These are phyloP conservation scores for Sarocladiaceae sp. DNA, from an alignment of 2,329 filamentous ascomycete genomes.

Conservation along the genomic window DNA sequence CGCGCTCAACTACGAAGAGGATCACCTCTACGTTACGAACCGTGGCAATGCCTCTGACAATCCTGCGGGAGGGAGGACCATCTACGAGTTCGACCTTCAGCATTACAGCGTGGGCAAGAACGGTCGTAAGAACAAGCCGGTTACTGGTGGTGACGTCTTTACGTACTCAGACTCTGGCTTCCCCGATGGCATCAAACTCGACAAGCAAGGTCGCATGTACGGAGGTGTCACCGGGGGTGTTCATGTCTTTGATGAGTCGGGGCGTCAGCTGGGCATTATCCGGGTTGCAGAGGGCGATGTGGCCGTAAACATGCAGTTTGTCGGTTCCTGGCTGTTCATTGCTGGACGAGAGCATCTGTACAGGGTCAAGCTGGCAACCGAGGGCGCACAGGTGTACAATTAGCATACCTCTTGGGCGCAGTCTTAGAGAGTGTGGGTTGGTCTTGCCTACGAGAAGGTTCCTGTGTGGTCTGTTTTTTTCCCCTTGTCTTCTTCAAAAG, in stretches of 20 bases:
- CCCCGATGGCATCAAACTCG: slow-evolving; percentile 14
- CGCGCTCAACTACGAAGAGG: slow-evolving; percentile 12
- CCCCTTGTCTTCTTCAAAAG: too few species aligned
- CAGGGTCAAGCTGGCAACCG: slow-evolving; percentile 11
- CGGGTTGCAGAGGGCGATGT: slow-evolving; percentile 12
- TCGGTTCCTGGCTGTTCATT: slow-evolving; percentile 13
- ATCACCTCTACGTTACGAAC: slow-evolving; percentile 15
- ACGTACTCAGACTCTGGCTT: slow-evolving; percentile 14
- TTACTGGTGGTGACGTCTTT: slow-evolving; percentile 12
- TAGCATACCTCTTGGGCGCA: too few species aligned
- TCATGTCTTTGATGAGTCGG: slow-evolving; percentile 8
- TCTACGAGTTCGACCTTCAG: slow-evolving; percentile 11
- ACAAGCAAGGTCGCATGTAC: slow-evolving; percentile 12
- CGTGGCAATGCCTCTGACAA: slow-evolving; percentile 14
- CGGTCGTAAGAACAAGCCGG: background rate
- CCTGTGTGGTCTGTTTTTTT: too few species aligned
- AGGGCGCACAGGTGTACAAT: slow-evolving; percentile 7
- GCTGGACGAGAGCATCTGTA: slow-evolving; percentile 11
- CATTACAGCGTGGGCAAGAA: background rate
- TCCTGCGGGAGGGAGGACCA: slow-evolving; percentile 14
- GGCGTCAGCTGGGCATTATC: slow-evolving; percentile 13
- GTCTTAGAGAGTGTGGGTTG: too few species aligned
- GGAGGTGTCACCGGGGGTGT: slow-evolving; percentile 11
- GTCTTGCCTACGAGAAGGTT: too few species aligned
- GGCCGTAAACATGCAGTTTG: slow-evolving; percentile 15